Base-by-base conservation (phyloP, 2,329 filamentous ascomycete genomes). In the Fusarium decemcellulare region DNA sequence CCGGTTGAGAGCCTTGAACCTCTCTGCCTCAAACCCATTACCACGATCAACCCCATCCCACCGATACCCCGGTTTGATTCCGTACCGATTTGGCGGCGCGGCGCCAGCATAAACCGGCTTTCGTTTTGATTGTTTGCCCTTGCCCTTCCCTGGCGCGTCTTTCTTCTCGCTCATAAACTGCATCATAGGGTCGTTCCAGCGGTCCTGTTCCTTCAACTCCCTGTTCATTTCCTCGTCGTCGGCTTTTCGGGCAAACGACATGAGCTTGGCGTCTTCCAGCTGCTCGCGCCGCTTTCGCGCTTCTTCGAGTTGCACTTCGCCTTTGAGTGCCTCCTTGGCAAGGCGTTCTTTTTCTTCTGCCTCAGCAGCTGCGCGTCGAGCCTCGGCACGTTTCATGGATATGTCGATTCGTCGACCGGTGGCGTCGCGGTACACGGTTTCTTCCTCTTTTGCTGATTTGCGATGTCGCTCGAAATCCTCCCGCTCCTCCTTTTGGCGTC, bases 41-140 rank as follows among this genome's bases (percentile, higher is more conserved):
- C 93, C 87, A 70, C 96, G 87, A 84, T 99, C 96, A 16, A 99
- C 96, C 7, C 97, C 96, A 84, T 99, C 96, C 96, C 96, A 99
- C 70, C 93, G 86, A 82, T 97, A 94, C 0, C 96, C 97, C 0
- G 96, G 96, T 65, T 91, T 87, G 66, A 99, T 98, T 1, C 93
- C 93, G 82, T 98, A 98, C 18, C 96, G 87, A 85, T 99, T 99
- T 46, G 96, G 96, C 75, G 93, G 88, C 59, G 92, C 93, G 0
- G 91, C 87, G 0, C 95, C 96, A 64, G 90, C 83, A 78, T 98
- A 99, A 6, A 92, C 78, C 5, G 92, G 93, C 70, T 87, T 89
- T 14, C 81, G 79, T 59, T 80, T 83, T 10, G 78, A 74, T 43
- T 75, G 74, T 59, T 72, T 80, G 54, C 74, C 74, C 58, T 76